Percentiles rank a stretch among this genome's conserved stretches.
Conservation (phyloP, 805 yeast species). For the Hanseniaspora vineae region DNA sequence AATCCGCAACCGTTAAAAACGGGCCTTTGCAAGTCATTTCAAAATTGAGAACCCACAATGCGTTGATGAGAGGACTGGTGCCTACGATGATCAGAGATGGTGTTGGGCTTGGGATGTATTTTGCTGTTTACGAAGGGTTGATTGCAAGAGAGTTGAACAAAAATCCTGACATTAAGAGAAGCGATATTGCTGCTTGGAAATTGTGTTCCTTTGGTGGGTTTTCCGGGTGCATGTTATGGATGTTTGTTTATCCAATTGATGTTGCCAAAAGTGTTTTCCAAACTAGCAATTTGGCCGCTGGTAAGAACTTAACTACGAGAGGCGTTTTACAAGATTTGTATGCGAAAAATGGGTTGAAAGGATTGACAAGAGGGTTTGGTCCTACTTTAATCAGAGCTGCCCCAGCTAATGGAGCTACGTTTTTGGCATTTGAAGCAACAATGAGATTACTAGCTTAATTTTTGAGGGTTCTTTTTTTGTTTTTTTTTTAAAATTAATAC, state of each 20-base stretch:
- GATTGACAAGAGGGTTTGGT: constrained; percentile 80
- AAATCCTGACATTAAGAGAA: constrained; percentile 21
- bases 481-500: not conserved
- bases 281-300: constrained; percentile 27
- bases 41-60: constrained; percentile 40
- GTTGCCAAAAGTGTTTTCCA: constrained; percentile 85
- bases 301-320: constrained; percentile 40
- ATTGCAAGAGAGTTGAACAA: constrained; percentile 38
- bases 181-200: constrained; percentile 66
- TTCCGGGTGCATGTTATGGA: constrained; percentile 87
- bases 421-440: constrained; percentile 83
- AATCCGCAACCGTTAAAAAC: constrained; percentile 35
- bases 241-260: constrained; percentile 74
- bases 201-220: constrained; percentile 80
- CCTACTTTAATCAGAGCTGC: constrained; percentile 95
- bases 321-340: constrained; percentile 42
- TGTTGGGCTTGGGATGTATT: constrained; percentile 80
- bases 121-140: constrained; percentile 81
- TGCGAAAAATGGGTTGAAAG: constrained; percentile 50
- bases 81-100: constrained; percentile 81
- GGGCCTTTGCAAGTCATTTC: constrained; percentile 38
- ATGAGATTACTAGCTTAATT: constrained; percentile 38
- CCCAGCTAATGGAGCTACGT: constrained; percentile 96
- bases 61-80: constrained; percentile 65
- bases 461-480: not conserved